Base-by-base conservation (phyloP, 192 early-diverging fungal genomes). In the Coemansia sp. region DNA sequence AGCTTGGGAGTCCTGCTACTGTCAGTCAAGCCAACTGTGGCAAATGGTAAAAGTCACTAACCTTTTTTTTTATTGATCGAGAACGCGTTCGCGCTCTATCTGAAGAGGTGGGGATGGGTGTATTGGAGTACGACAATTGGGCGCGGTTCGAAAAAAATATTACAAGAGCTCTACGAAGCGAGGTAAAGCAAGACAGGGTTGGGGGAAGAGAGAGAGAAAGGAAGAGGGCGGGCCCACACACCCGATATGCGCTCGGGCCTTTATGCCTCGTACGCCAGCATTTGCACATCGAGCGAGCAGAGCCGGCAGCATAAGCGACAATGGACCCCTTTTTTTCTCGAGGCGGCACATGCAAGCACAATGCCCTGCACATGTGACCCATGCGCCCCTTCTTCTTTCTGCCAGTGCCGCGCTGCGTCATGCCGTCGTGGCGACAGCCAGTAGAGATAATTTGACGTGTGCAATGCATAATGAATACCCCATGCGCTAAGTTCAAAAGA, bases 181-280 rank as follows among this genome's bases (percentile, higher is more conserved):
- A 66, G 39, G 26, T 40, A 66, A 66, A 28, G 43, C 35, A 42
- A 62, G 39, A 42, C 61, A 44, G 61, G 61, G 19, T 62, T 62
- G 35, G 61, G 42, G 42, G 42, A 9, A 39, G 35, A 35, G 35
- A 44, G 42, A 62, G 21, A 62, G 10, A 19, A 21, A 33, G 38
- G 26, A 39, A 43, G 26, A 17, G 33, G 19, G 39, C 13, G 40
- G 57, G 30, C 57, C 35, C 30, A 28, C 4, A 6, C 6, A 8
- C 35, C 35, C 35, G 35, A 35, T 35, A 35, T 35, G 35, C 35
- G 35, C 35, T 35, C 35, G 35, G 35, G 35, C 35, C 35, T 57
- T 30, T 59, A 33, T 17, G 28, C n/a, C 19, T 8, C 46, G 2
- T 49, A 49, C 46, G 46, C 49, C 49, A 52, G 49, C 49, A 52